Base-by-base conservation (phyloP, 179 eudicot species). In the Silene noctiflora region DNA sequence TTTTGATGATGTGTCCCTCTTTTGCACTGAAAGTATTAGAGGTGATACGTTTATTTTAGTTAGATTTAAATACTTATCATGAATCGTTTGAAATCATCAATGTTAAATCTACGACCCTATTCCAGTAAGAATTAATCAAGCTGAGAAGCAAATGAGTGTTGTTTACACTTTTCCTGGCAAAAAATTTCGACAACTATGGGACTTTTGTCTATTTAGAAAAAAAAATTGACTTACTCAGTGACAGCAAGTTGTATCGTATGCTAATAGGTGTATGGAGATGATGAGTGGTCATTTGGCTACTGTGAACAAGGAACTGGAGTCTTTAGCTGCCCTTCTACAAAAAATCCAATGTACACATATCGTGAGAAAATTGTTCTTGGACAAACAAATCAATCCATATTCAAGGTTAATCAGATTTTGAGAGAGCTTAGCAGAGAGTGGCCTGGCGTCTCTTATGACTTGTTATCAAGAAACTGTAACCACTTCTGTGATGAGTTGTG, bases 231-330 rank as follows among this genome's bases (percentile, higher is more conserved):
- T 48, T 55, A 22, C n/a, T n/a, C n/a, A n/a, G n/a, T 80, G 67
- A 46, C 72, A 53, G 63, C 35, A 76, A 73, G 20, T 62, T 74
- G 14, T 68, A 21, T 85, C 46, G 69, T 6, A 62, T 63, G 71
- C 69, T 85, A 63, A 76, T 88, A 94, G 98, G 88, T 94, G 73
- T 81, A 86, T 81, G 96, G 90, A 77, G 90, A 89, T 4, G 98
- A 94, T 19, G 98, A 94, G 74, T 94, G 98, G 98, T 92, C 98
- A 46, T 94, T 94, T 85, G 98, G 98, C 77, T 94, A 60, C 71
- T 94, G 98, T 83, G 97, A 94, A 67, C 84, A 90, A 75, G 97
- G 98, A 68, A 84, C 85, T 80, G 98, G 98, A 69, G 97, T 94
- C 60, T 94, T 94, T 81, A 89, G 89, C 81, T 94, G 97, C 75